These are phyloP conservation scores for Trichophaea hybrida DNA, from an alignment of 2,329 filamentous ascomycete genomes.

Conservation along the genomic window DNA sequence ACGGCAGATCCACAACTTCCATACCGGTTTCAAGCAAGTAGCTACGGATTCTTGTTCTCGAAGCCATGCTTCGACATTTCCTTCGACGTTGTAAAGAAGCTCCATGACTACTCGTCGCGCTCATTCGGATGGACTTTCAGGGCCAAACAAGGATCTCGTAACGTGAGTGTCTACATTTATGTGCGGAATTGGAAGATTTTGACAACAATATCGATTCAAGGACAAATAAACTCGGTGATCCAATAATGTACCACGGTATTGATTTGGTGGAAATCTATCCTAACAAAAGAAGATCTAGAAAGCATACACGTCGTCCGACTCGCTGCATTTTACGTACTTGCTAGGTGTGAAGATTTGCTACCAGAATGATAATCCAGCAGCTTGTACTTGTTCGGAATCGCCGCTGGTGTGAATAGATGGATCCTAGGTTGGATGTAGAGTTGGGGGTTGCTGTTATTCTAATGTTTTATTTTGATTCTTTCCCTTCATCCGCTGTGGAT, in stretches of 20 bases:
- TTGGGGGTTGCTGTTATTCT: too few species aligned
- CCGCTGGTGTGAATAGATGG: too few species aligned
- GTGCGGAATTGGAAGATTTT: not conserved
- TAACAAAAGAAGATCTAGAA: not conserved
- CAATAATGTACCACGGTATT: not conserved
- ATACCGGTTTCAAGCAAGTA: not conserved
- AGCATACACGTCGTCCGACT: not conserved
- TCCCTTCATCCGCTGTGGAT: too few species aligned
- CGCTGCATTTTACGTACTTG: not conserved
- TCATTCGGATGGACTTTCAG: not conserved
- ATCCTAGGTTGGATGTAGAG: too few species aligned
- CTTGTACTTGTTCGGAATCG: not conserved
- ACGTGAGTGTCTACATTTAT: not conserved
- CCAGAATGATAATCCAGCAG: not conserved
- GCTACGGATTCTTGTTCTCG: not conserved
- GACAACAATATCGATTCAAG: not conserved
- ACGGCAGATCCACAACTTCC: not conserved
- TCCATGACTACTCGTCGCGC: not conserved
- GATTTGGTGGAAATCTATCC: not conserved
- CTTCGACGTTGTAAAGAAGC: not conserved
- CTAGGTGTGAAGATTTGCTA: not conserved
- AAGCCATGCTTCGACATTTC: not conserved
- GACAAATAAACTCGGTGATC: not conserved
- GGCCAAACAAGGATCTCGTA: not conserved
- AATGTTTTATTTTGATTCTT: too few species aligned